Base-by-base conservation (phyloP, 1,284 basidiomycete species). In the Mycena citricolor region DNA sequence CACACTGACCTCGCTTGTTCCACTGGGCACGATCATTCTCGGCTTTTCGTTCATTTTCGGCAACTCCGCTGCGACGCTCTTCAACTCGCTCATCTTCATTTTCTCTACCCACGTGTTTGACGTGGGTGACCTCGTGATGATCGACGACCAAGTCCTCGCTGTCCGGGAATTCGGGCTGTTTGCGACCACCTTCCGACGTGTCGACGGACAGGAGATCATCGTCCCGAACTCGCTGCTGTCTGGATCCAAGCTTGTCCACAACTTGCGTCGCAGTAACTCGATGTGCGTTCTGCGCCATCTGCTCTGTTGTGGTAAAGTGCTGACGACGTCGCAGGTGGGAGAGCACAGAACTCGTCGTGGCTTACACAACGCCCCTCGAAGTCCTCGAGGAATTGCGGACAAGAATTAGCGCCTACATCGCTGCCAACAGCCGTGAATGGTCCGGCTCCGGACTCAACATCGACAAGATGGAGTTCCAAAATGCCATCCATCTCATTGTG, bases 31-130 rank as follows among this genome's bases (percentile, higher is more conserved):
- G 0, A 80, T 90, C 54, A 79, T 90, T 47, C 76, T 88, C 35
- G 84, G 84, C 7, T 89, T 88, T 59, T 87, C 84, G 8, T 89
- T 89, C 66, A 76, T 88, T 50, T 92, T 90, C 54, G 88, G 87
- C 4, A 82, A 90, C 61, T 86, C 87, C 6, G 89, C 89, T 7
- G 84, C 87, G 57, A 85, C 81, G 3, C 66, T 92, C 6, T 92
- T 91, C 54, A 86, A 90, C 68, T 86, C 84, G 43, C 71, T 87
- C 26, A 84, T 88, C 57, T 90, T 91, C 68, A 90, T 90, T 53
- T 90, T 91, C 63, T 86, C 85, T 0, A 87, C 39, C 16, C 86
- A 88, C 55, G 81, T 85, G 14, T 88, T 83, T 55, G 85, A 88
- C 57, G 81, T 88, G 8, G 86, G 86, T 16, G 87, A 89, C 57